Evolutionary conservation across 2,329 filamentous ascomycete species (phyloP).

Genomic region (Tolypocladium guangdongense): DNA sequence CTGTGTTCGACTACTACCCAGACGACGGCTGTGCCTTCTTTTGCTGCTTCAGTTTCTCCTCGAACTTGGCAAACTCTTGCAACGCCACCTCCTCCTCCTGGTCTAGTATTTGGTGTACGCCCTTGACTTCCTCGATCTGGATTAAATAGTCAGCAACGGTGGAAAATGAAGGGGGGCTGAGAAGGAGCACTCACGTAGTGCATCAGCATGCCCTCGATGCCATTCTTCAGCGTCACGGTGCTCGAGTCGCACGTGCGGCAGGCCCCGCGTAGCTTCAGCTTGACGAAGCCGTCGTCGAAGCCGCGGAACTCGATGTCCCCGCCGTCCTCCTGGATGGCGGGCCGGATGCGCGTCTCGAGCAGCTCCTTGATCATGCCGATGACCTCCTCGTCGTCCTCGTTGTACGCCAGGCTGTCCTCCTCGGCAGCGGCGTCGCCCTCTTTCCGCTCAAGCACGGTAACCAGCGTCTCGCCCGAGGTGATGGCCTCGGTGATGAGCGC

Average conservation of each 20-base stretch:
- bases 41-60: conserved; percentile 62
- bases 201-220: conserved; percentile 98
- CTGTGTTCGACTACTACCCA: not conserved
- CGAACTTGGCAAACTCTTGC: conserved; percentile 86
- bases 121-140: conserved; percentile 90
- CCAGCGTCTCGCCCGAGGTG: conserved; percentile 70
- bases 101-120: conserved; percentile 82
- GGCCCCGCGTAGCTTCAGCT: conserved; percentile 78
- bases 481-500: conserved; percentile 89
- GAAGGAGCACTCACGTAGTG: conserved; percentile 58
- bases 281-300: conserved; percentile 73
- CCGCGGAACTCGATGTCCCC: conserved; percentile 94
- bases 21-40: conserved; percentile 24
- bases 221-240: conserved; percentile 93
- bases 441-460: conserved; percentile 57
- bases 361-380: conserved; percentile 98
- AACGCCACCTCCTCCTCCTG: conserved; percentile 83
- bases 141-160: not conserved
- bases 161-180: not conserved
- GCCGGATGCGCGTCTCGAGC: conserved; percentile 86
- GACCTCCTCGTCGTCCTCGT: conserved; percentile 87
- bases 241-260: conserved; percentile 95
- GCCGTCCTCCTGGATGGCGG: conserved; percentile 93
- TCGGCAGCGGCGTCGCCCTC: conserved; percentile 31
- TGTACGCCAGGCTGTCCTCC: conserved; percentile 67